Base-by-base conservation (phyloP, 1,139 yeast species). In the Wickerhamomyces sp. region DNA sequence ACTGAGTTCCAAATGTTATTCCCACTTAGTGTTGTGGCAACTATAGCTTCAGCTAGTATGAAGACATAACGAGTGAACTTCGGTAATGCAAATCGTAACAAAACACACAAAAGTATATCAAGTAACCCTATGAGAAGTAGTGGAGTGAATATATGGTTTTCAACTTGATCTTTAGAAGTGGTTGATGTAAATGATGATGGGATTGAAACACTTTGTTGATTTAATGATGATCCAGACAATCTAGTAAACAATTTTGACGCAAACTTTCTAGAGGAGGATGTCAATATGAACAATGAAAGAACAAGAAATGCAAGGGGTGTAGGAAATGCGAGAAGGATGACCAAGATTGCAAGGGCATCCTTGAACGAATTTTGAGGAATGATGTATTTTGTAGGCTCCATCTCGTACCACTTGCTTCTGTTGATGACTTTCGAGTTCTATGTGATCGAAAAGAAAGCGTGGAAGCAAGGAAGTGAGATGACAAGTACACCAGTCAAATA, bases 21-120 rank as follows among this genome's bases (percentile, higher is more conserved):
- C 4, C 79, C 79, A 32, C 73, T 67, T 40, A 75, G 56, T 39
- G 72, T 74, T 33, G 72, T 64, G 0, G 79, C 67, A 7, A 76
- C 61, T 13, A 76, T 68, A 7, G 78, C 68, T 49, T 74, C 73
- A 26, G 79, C 72, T 37, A 75, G 61, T 5, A 74, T 62, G 26
- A 68, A 65, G 36, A 74, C 58, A 51, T 71, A 65, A 42, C 66
- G 65, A 42, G 68, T 63, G 49, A 68, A 60, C 40, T 63, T 61
- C 31, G 72, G 73, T 10, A 70, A 61, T 1, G 67, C 48, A 37
- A 60, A 55, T 45, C 63, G 62, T 42, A 73, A 59, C 4, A 63
- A 42, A n/a, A 61, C 53, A 45, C 69, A 66, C 3, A 72, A 51
- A 10, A 64, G 45, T 4, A 68, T 46, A 49, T 72, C 73, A 39